Conservation (phyloP, 208 protist genomes). For the Acanthamoeba royreba region DNA sequence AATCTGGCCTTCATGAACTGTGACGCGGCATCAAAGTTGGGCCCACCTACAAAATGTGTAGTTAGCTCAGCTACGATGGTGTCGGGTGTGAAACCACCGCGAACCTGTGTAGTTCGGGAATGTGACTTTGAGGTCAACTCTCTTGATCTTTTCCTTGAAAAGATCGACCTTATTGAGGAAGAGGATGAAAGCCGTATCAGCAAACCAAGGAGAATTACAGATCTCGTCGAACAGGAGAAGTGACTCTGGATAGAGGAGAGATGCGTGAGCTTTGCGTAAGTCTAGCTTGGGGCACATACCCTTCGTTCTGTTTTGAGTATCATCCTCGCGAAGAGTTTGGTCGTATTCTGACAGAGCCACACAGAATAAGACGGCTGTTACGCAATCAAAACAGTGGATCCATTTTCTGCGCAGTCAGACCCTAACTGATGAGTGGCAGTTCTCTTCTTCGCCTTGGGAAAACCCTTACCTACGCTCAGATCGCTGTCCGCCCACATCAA, state of each 20-base stretch:
- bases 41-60: constrained; percentile 52
- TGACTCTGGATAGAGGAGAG: constrained; percentile 53
- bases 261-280: background rate
- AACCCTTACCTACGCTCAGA: constrained; percentile 66
- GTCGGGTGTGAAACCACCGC: background rate
- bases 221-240: constrained; percentile 84
- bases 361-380: constrained; percentile 84
- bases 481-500: constrained; percentile 85
- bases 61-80: background rate
- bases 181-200: constrained; percentile 79
- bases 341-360: constrained; percentile 73
- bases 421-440: background rate
- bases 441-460: background rate
- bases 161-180: constrained; percentile 88
- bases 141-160: constrained; percentile 82
- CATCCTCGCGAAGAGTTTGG: constrained; percentile 76
- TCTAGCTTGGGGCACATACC: constrained; percentile 74
- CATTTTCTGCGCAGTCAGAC: constrained; percentile 84
- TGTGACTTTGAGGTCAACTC: constrained; percentile 64
- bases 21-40: constrained; percentile 61
- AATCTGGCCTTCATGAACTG: constrained; percentile 76
- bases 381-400: constrained; percentile 87
- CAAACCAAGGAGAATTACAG: constrained; percentile 80
- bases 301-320: constrained; percentile 78
- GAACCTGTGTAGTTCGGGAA: constrained; percentile 80